Conservation (phyloP, 345 rosid species). For the Cardamine chenopodiifolia region DNA sequence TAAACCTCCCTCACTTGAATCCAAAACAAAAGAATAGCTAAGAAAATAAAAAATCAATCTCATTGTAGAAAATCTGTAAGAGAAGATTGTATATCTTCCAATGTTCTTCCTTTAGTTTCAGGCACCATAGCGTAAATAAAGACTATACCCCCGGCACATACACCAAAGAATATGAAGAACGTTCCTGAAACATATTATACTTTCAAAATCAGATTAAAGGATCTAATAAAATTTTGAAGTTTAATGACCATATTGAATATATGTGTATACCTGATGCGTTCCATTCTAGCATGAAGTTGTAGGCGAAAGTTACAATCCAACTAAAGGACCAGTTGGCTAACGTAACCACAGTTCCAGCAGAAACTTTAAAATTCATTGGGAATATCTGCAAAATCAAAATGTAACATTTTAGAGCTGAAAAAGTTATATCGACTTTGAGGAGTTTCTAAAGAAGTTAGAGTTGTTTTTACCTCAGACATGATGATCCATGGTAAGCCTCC, state of each 20-base stretch:
- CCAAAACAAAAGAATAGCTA: conserved; percentile 2
- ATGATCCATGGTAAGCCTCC: conserved; percentile 62
- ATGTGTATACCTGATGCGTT: conserved; percentile 48
- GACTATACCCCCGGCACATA: conserved; percentile 33
- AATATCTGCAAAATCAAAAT: conserved; percentile 44
- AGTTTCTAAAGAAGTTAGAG: not conserved
- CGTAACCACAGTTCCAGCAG: conserved; percentile 61
- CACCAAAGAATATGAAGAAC: conserved; percentile 51
- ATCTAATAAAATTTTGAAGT: not conserved
- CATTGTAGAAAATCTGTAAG: conserved; percentile 40
- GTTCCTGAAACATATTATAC: conserved; percentile 48
- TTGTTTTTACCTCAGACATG: conserved; percentile 63
- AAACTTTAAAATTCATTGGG: conserved; percentile 58
- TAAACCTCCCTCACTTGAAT: conserved; percentile 20
- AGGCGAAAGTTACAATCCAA: conserved; percentile 54
- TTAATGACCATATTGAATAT: not conserved
- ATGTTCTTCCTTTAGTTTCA: conserved; percentile 65
- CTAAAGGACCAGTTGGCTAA: conserved; percentile 50
- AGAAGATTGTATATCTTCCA: conserved; percentile 62
- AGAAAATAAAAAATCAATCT: not conserved
- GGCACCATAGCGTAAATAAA: conserved; percentile 60
- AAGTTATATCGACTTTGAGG: not conserved
- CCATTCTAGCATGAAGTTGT: conserved; percentile 59
- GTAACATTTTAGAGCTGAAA: not conserved
- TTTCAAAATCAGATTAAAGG: not conserved